These are phyloP conservation scores for Penicillium polonicum DNA, from an alignment of 2,329 filamentous ascomycete genomes.

Conservation along the genomic window DNA sequence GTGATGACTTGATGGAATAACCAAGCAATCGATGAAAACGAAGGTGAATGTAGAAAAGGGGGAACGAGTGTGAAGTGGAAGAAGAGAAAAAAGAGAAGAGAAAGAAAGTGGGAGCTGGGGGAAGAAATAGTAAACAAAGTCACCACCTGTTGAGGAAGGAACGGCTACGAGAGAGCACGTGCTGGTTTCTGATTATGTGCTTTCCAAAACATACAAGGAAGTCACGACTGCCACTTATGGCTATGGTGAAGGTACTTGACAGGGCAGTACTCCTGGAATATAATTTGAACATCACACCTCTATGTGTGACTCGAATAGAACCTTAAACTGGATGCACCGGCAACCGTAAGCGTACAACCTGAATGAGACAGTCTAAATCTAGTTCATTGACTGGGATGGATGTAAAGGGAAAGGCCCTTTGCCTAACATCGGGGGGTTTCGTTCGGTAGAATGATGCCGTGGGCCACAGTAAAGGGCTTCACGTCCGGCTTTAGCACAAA, in stretches of 20 bases:
- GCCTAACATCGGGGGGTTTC: neutral
- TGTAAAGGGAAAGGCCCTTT: neutral
- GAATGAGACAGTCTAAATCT: conserved; percentile 3
- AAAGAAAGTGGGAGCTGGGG: neutral
- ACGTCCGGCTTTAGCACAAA: neutral
- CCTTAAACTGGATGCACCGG: conserved; percentile 1
- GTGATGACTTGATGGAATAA: neutral
- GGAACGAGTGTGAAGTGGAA: neutral
- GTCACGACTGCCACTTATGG: neutral
- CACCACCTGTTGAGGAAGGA: conserved; percentile 1
- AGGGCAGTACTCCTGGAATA: neutral
- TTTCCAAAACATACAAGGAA: conserved; percentile 1
- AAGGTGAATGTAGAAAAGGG: neutral
- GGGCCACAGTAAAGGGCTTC: neutral
- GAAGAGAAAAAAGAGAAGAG: conserved; percentile 1
- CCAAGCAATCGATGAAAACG: conserved; percentile 3
- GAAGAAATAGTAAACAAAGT: conserved; percentile 6
- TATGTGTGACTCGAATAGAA: conserved; percentile 4
- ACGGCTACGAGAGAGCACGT: neutral
- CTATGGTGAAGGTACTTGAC: neutral
- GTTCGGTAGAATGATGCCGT: neutral
- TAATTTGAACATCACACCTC: neutral
- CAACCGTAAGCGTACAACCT: neutral
- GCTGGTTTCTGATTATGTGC: neutral
- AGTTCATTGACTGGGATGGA: neutral